phyloP scores from a whole-genome alignment of 1,284 basidiomycete genomes.

The Marasmius fiardii region DNA sequence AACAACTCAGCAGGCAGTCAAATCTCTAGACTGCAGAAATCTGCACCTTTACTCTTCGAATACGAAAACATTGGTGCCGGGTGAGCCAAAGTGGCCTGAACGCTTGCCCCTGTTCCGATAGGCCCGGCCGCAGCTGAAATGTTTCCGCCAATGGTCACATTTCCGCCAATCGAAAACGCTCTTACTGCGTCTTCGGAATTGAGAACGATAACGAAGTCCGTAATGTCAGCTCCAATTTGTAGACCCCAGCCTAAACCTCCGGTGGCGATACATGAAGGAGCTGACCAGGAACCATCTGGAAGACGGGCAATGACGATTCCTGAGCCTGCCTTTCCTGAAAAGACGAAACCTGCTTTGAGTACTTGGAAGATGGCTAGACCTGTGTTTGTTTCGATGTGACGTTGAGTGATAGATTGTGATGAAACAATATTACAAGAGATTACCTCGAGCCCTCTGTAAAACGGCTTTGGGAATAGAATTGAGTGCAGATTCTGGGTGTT shows the following conservation, averaged over 20 bases:
- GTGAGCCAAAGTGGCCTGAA: constrained; percentile 85
- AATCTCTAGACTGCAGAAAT: too few relatives aligned
- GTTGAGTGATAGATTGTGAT: neutral
- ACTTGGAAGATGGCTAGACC: constrained; percentile 96
- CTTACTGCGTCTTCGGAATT: constrained; percentile 95
- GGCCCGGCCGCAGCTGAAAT: constrained; percentile 87
- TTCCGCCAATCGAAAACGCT: constrained; percentile 94
- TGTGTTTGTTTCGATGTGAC: constrained; percentile 34
- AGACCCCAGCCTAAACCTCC: constrained; percentile 95
- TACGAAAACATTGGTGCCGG: constrained; percentile 98
- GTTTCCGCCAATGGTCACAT: constrained; percentile 92
- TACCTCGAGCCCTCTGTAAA: constrained; percentile 84
- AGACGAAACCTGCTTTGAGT: constrained; percentile 92
- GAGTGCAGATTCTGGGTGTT: constrained; percentile 85
- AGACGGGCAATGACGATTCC: constrained; percentile 94
- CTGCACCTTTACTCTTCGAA: constrained; percentile 91
- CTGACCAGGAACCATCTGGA: constrained; percentile 96
- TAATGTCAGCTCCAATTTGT: constrained; percentile 90
- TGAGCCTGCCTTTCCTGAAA: constrained; percentile 94
- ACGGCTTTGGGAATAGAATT: constrained; percentile 96
- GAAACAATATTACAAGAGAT: neutral
- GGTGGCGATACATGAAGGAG: constrained; percentile 97
- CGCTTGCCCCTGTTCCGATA: constrained; percentile 91
- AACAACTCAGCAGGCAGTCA: too few relatives aligned
- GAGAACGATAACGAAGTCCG: constrained; percentile 90